Conservation (phyloP, 2,329 filamentous ascomycete species). For the Ophiostoma tasmaniense region DNA sequence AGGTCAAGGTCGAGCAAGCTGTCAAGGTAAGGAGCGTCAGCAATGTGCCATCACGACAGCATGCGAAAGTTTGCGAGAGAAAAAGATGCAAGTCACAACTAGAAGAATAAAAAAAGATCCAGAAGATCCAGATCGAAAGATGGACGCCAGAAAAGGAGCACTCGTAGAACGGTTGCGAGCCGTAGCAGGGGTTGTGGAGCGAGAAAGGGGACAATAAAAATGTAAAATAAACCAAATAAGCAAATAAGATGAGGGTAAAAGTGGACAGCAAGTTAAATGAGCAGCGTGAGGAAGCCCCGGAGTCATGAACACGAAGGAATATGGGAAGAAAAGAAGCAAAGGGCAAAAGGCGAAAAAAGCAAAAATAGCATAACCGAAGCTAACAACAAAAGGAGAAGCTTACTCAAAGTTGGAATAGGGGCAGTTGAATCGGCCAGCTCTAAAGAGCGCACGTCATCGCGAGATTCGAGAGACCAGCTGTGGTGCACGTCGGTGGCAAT, state of each 20-base stretch:
- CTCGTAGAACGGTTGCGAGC: conserved; percentile 3
- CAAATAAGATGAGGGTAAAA: conserved; percentile 9
- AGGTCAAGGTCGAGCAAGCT: background rate
- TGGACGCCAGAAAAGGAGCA: conserved; percentile 6
- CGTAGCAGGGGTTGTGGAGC: conserved; percentile 13
- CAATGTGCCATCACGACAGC: conserved; percentile 11
- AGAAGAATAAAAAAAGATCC: background rate
- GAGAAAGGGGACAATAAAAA: conserved; percentile 12
- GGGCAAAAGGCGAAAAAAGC: background rate
- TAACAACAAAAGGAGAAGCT: conserved; percentile 4
- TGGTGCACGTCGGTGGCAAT: background rate
- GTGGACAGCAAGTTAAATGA: conserved; percentile 18
- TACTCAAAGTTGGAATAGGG: background rate
- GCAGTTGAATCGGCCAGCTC: background rate
- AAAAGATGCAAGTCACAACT: background rate
- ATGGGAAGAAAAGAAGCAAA: background rate
- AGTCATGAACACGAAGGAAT: background rate
- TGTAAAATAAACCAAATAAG: conserved; percentile 1
- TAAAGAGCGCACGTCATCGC: conserved; percentile 18
- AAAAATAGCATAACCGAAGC: background rate
- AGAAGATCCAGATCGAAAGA: background rate
- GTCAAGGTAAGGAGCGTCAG: conserved; percentile 9
- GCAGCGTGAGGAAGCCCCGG: conserved; percentile 1
- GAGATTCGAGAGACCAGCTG: background rate
- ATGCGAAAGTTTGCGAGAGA: background rate